These are phyloP conservation scores for Nakataea oryzae DNA, from an alignment of 2,329 filamentous ascomycete genomes.

Conservation along the genomic window DNA sequence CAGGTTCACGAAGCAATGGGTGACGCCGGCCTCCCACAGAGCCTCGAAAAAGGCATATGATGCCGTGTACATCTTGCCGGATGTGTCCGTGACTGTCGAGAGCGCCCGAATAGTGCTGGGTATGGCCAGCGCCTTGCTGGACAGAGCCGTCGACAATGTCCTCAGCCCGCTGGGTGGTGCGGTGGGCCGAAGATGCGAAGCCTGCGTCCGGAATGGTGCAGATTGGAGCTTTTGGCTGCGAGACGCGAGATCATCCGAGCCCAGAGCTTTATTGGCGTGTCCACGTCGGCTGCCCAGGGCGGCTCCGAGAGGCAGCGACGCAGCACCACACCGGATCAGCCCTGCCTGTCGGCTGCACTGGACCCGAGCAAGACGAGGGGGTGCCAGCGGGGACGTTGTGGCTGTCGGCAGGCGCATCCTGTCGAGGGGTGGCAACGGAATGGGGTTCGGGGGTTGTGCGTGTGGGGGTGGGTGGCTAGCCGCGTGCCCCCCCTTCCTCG, in stretches of 20 bases:
- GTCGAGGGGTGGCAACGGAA: not conserved
- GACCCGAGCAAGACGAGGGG: not conserved
- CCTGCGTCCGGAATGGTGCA: not conserved
- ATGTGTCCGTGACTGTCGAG: not conserved
- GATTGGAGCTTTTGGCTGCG: not conserved
- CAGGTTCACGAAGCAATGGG: conserved; percentile 49
- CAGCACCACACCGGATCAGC: not conserved
- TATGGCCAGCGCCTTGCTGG: not conserved
- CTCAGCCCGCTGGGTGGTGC: no score
- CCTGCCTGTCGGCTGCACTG: not conserved
- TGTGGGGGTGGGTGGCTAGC: not conserved
- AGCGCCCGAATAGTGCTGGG: not conserved
- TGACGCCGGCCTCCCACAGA: conserved; percentile 58
- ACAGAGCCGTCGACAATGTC: no score
- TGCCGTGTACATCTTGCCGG: conserved; percentile 50
- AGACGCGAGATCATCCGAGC: not conserved
- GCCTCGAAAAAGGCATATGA: conserved; percentile 78
- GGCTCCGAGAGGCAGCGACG: no score
- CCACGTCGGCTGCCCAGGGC: not conserved
- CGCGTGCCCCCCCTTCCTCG: not conserved
- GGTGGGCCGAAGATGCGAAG: no score
- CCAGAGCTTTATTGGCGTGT: not conserved
- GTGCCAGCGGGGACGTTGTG: not conserved
- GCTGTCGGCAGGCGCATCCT: not conserved
- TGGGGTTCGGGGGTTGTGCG: not conserved